Conservation (phyloP, 257 asterid genomes). For the Capsicum baccatum region DNA sequence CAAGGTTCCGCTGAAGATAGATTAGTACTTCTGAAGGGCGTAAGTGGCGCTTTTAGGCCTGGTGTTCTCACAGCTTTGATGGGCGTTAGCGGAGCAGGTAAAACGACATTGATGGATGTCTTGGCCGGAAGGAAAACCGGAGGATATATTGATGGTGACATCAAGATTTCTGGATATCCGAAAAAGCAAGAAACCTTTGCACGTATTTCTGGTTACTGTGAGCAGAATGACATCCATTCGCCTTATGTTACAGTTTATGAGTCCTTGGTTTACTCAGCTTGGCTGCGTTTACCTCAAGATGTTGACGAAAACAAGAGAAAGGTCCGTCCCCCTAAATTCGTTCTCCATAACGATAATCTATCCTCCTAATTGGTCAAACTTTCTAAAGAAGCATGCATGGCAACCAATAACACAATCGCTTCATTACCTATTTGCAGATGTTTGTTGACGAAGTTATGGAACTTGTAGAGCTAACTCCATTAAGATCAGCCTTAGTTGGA, state of each 20-base stretch:
- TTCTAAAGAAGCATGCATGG: background rate
- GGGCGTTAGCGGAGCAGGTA: constrained; percentile 94
- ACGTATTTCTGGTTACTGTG: constrained; percentile 78
- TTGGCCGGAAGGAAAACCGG: constrained; percentile 85
- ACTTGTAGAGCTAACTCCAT: constrained; percentile 66
- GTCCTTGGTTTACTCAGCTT: constrained; percentile 74
- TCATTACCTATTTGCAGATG: constrained; percentile 46
- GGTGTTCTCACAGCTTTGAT: constrained; percentile 84
- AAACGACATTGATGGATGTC: constrained; percentile 82
- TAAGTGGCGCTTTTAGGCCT: constrained; percentile 81
- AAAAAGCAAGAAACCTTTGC: constrained; percentile 80
- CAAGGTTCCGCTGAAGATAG: constrained; percentile 58
- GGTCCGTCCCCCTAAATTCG: constrained; percentile 38
- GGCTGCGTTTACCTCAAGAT: constrained; percentile 69
- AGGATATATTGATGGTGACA: constrained; percentile 70
- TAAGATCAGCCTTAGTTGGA: constrained; percentile 68
- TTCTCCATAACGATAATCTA: background rate
- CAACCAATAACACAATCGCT: background rate
- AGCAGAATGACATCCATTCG: constrained; percentile 81
- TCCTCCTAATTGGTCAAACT: background rate
- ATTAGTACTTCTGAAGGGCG: constrained; percentile 62
- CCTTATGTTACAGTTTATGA: constrained; percentile 76
- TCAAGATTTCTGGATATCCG: constrained; percentile 71
- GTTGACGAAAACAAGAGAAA: constrained; percentile 54
- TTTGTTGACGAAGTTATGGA: constrained; percentile 83